Percentiles rank a stretch among this genome's conserved stretches.
These are phyloP conservation scores for Rachicladosporium sp. DNA, from an alignment of 2,329 filamentous ascomycete species.

Conservation along the genomic window DNA sequence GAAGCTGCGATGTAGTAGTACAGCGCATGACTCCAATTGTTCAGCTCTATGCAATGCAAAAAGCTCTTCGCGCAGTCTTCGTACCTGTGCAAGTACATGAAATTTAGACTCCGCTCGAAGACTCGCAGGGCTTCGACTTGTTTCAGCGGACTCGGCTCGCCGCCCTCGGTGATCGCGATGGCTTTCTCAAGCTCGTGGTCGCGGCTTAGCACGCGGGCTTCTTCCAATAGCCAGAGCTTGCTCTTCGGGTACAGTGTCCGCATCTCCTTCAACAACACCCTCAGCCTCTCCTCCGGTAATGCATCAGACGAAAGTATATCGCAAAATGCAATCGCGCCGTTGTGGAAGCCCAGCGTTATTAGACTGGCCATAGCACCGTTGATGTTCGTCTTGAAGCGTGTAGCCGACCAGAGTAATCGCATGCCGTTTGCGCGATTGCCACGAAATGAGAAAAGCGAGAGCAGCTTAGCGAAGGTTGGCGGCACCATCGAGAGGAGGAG, in stretches of 20 bases:
- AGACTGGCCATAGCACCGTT: constrained; percentile 85
- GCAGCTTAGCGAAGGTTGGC: constrained; percentile 73
- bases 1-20: constrained; percentile 82
- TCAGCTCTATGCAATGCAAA: constrained; percentile 57
- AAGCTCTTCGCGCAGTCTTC: constrained; percentile 62
- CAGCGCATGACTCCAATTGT: constrained; percentile 79
- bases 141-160: constrained; percentile 54
- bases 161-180: constrained; percentile 42
- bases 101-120: constrained; percentile 71
- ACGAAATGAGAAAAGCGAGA: constrained; percentile 81
- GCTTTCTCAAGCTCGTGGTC: constrained; percentile 55
- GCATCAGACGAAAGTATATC: constrained; percentile 65
- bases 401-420: constrained; percentile 79
- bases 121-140: constrained; percentile 75
- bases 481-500: constrained; percentile 88
- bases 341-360: constrained; percentile 74
- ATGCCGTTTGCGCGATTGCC: constrained; percentile 77
- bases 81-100: constrained; percentile 71
- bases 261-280: constrained; percentile 59
- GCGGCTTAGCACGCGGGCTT: constrained; percentile 63
- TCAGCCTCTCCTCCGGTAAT: constrained; percentile 59
- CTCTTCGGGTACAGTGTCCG: constrained; percentile 66
- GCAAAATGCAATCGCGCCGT: constrained; percentile 70
- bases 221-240: constrained; percentile 76
- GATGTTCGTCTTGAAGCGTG: constrained; percentile 64